Base-by-base conservation (phyloP, 78 protist genomes). In the Salpingoeca rosetta region DNA sequence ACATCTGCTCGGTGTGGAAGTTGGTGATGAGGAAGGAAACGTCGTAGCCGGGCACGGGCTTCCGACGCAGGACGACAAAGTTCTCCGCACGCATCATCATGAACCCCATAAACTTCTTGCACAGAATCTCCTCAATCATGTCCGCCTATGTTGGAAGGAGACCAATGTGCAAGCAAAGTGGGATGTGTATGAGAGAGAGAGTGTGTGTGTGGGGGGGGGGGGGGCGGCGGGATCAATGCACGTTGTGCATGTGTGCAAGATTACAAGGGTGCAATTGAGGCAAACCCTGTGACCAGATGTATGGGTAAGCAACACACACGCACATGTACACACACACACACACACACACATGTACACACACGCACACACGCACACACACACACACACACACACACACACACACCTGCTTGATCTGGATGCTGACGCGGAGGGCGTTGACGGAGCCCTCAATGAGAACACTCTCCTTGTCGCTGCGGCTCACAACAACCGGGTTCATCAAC, bases 391-490 rank as follows among this genome's bases (percentile, higher is more conserved):
- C 80, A 37, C 72, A 56, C 72, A n/a, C n/a, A n/a, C n/a, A n/a
- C n/a, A n/a, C n/a, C n/a, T n/a, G n/a, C n/a, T n/a, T n/a, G n/a
- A n/a, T 25, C 72, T 25, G 86, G 76, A 98, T 91, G 84, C 95
- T 88, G 86, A 98, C 80, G 56, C 99, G 97, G 57, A 97, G 89
- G n/a, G 98, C 94, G 93, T 98, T 98, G 85, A 98, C 82, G 7
- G 98, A 94, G 0, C 96, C 80, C 87, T 98, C 99, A 44, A 98
- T 97, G 51, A 95, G 82, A 41, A 92, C 94, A 41, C 75, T 38
- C 89, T 97, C 99, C 38, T 91, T 26, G 44, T 94, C 95, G 28
- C 87, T 92, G 12, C 99, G 90, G 38, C 93, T 76, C 77, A 98
- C 94, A 3, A 90, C 84, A 28, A 98, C 73, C 24, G 99, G 98